Base-by-base conservation (phyloP, 192 early-diverging fungal genomes). In the Phlyctochytrium bullatum region DNA sequence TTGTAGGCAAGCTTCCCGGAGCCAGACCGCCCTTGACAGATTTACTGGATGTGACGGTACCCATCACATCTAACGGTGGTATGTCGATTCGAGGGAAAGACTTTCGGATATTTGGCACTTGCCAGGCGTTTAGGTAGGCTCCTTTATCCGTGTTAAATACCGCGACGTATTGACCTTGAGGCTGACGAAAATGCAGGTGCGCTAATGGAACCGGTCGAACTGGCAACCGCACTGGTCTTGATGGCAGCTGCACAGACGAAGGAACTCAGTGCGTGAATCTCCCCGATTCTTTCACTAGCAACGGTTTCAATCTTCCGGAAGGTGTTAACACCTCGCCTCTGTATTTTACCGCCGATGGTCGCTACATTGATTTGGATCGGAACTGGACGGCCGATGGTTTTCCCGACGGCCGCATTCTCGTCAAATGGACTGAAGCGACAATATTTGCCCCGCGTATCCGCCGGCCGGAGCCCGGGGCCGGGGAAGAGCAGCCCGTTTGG, bases 41-140 rank as follows among this genome's bases (percentile, higher is more conserved):
- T 40, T 25, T 54, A 34, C 34, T 62, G 61, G 61, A 50, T 54
- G 61, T 50, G 17, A 14, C 6, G 6, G 16, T 23, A 6, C 34
- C 50, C 6, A 62, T 30, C 4, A 62, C 34, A 6, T 50, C 50
- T 6, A 62, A 62, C 23, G 61, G 61, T 34, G 61, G 54, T 6
- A 25, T 20, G 20, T 69, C 67, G 0, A 71, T 72, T 29, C 40
- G 60, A 30, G 71, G 71, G 2, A 12, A 6, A 20, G 71, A 72
- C 57, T 72, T 72, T 52, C 33, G 58, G 23, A 61, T 34, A 12
- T 50, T 52, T 14, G 69, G 69, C 34, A 72, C 71, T 34, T 72
- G 71, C 71, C 60, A 59, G 51, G 60, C 58, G n/a, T n/a, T n/a
- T n/a, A n/a, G n/a, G n/a, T n/a, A n/a, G n/a, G n/a, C n/a, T n/a